A percentile compares a stretch with the other conserved stretches of the same genome.
Evolutionary conservation across 139 green algal genomes (phyloP).

Genomic region (Coelastrella sp.): DNA sequence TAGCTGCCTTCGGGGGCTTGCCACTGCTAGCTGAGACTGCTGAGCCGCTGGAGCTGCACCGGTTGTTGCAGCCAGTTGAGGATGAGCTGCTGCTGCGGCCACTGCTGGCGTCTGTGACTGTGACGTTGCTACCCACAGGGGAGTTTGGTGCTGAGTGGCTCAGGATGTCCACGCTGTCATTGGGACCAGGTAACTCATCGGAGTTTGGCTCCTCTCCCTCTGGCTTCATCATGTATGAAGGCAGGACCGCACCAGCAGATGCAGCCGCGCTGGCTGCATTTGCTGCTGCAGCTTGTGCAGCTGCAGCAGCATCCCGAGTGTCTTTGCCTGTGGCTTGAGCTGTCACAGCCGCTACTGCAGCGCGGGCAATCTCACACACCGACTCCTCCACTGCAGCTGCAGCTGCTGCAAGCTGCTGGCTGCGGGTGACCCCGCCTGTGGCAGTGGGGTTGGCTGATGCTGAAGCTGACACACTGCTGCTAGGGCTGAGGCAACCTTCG

Average conservation of each 20-base stretch:
- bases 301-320: slow-evolving; percentile 34
- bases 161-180: neutral
- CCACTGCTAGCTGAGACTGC: neutral
- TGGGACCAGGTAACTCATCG: slow-evolving; percentile 1
- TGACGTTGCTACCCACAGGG: slow-evolving; percentile 14
- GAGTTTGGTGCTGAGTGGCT: slow-evolving; percentile 25
- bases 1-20: slow-evolving; percentile 19
- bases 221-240: slow-evolving; percentile 20
- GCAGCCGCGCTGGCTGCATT: slow-evolving; percentile 41
- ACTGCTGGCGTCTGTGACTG: neutral
- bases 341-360: slow-evolving; percentile 47
- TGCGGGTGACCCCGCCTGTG: neutral
- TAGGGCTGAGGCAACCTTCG: neutral
- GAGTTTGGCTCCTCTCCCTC: slow-evolving; percentile 8
- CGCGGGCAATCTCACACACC: slow-evolving; percentile 14
- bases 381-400: slow-evolving; percentile 37
- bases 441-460: neutral
- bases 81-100: slow-evolving; percentile 35
- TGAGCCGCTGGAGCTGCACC: slow-evolving; percentile 23
- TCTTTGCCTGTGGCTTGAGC: slow-evolving; percentile 44
- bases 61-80: neutral
- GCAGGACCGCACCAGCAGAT: slow-evolving; percentile 35
- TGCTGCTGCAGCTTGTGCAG: slow-evolving; percentile 41
- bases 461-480: neutral
- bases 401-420: slow-evolving; percentile 46